Base-by-base conservation (phyloP, 768 basidiomycete genomes). In the Lactarius pseudohatsudake region DNA sequence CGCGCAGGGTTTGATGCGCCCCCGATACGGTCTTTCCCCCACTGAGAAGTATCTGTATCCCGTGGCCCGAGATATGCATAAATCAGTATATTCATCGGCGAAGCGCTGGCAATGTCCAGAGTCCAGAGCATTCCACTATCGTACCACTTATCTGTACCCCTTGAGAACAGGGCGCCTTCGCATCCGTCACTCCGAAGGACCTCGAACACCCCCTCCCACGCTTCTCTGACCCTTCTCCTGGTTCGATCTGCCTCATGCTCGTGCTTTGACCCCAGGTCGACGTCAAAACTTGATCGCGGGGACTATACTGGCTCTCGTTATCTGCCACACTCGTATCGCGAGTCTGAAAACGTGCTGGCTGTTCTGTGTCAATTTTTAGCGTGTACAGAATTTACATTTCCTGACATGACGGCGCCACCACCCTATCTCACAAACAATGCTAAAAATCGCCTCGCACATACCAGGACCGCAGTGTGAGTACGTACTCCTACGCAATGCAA, bases 41-140 rank as follows among this genome's bases (percentile, higher is more conserved):
- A 41, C 34, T 41, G 57, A 38, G 58, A 63, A 40, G 57, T 53
- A 57, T 40, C 41, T 43, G 45, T 64, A 36, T 26, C 15, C 58
- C 62, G 53, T 56, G 50, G 22, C 11, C 50, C 50, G 22, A 53
- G 41, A 56, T 40, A 56, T 38, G 66, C 61, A 41, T 40, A 41
- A 59, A 67, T 45, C 32, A 34, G 40, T 40, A 60, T 55, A 53
- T 67, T 16, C 41, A 54, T 60, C 62, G 28, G 53, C 56, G 66
- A 55, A 67, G 62, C 66, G 66, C 66, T 63, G 62, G 66, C 62
- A 67, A 55, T 4, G 65, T 0, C 66, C 57, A 67, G 66, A 64
- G 65, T 0, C 66, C 57, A 67, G 66, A 67, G 64, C 62, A 41
- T 38, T 40, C 66, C 50, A 28, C n/a, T 67, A 58, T 67, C 66